A percentile compares a stretch with the other conserved stretches of the same genome.
Evolutionary conservation across 306 rosid genomes (phyloP).

Genomic region (Luffa aegyptiaca): DNA sequence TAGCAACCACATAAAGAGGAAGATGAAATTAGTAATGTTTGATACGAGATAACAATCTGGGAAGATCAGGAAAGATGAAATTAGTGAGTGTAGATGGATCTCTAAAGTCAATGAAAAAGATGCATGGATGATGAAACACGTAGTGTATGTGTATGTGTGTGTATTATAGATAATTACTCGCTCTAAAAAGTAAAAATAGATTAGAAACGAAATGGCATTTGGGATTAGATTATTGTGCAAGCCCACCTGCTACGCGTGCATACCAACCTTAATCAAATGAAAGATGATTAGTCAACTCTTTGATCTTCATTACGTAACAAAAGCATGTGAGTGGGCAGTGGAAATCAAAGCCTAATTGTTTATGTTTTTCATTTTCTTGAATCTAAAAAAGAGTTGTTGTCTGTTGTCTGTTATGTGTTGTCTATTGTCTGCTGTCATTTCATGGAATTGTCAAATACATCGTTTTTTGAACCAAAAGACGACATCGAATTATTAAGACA

Average conservation of each 20-base stretch:
- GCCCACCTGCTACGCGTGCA: background rate
- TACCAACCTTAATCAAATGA: background rate
- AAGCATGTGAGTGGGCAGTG: background rate
- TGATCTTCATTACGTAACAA: background rate
- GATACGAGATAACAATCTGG: background rate
- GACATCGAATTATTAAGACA: background rate
- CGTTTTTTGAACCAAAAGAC: background rate
- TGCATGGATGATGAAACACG: background rate
- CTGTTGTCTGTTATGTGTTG: background rate
- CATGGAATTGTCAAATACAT: conserved; percentile 1
- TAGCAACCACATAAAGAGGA: background rate
- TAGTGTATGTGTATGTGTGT: background rate
- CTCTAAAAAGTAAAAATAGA: background rate
- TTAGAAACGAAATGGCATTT: background rate
- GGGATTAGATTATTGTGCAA: background rate
- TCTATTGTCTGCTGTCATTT: background rate
- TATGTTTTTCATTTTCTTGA: background rate
- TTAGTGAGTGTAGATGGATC: background rate
- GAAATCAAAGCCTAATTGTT: background rate
- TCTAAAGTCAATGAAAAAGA: background rate
- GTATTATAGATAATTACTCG: background rate
- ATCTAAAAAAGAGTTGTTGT: background rate
- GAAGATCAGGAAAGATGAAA: background rate
- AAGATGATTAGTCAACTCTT: background rate
- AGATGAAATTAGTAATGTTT: background rate